Percentiles rank a stretch among this genome's conserved stretches.
These are phyloP conservation scores for Entomortierella chlamydospora DNA, from an alignment of 192 early-diverging fungal genomes.

Conservation along the genomic window DNA sequence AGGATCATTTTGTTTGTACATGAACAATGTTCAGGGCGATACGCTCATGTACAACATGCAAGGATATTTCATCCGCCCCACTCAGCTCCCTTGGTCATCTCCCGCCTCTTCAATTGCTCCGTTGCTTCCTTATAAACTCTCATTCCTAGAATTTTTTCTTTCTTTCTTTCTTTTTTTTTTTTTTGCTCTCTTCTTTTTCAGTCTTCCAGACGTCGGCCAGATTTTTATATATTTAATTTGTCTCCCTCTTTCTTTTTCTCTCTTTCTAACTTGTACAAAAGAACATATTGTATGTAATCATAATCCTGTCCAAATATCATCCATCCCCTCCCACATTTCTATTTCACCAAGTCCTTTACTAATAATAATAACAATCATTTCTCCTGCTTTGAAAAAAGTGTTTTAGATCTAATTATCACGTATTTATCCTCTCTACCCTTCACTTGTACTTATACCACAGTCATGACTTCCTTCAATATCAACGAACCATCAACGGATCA, in stretches of 20 bases:
- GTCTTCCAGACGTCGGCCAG: background rate
- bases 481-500: too few relatives aligned
- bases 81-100: background rate
- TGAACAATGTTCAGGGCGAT: background rate
- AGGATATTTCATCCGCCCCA: background rate
- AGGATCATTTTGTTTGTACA: conserved; percentile 8
- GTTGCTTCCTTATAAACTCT: background rate
- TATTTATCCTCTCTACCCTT: too few relatives aligned
- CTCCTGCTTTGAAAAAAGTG: too few relatives aligned
- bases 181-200: conserved; percentile 9
- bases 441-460: background rate
- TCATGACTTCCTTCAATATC: background rate
- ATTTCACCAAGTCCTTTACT: too few relatives aligned
- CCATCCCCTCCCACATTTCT: too few relatives aligned
- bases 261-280: conserved; percentile 1
- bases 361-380: too few relatives aligned
- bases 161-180: conserved; percentile 4
- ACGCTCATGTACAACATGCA: background rate
- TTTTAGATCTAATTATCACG: too few relatives aligned
- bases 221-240: too few relatives aligned
- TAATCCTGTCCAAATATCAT: too few relatives aligned
- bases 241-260: conserved; percentile 1
- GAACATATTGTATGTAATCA: too few relatives aligned
- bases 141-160: background rate
- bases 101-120: background rate